These are phyloP conservation scores for Magnolia kwangsiensis DNA, from an alignment of 164 flowering plant genomes.

Conservation along the genomic window DNA sequence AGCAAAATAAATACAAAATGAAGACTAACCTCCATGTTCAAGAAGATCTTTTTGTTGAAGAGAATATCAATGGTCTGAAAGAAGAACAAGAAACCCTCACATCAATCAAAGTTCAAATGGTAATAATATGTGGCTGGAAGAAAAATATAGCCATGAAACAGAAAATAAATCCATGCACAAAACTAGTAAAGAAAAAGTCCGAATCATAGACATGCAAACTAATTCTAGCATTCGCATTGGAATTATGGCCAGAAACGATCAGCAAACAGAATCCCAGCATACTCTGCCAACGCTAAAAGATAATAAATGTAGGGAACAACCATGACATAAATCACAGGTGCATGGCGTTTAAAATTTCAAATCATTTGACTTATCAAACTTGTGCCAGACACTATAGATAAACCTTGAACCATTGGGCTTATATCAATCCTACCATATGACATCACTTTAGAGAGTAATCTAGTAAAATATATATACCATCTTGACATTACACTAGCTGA, in stretches of 20 bases:
- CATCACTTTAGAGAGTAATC: too few relatives aligned
- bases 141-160: background rate
- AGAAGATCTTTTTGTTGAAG: constrained; percentile 64
- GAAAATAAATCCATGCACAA: background rate
- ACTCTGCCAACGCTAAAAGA: background rate
- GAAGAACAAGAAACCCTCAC: constrained; percentile 10
- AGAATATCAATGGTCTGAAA: constrained; percentile 94
- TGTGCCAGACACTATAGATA: too few relatives aligned
- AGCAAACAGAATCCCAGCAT: background rate
- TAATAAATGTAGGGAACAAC: background rate
- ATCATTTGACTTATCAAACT: background rate
- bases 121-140: background rate
- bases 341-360: background rate
- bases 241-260: too few relatives aligned
- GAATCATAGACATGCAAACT: too few relatives aligned
- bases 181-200: background rate
- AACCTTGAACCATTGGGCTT: too few relatives aligned
- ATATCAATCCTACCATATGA: too few relatives aligned
- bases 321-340: background rate
- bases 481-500: too few relatives aligned
- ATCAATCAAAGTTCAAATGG: background rate
- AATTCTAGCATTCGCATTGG: too few relatives aligned
- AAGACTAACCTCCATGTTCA: constrained; percentile 73
- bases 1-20: background rate
- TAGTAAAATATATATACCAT: too few relatives aligned